Percentiles rank a stretch among this genome's conserved stretches.
Conservation (phyloP, 305 asterid species). For the Fraxinus xanthoxyloides region DNA sequence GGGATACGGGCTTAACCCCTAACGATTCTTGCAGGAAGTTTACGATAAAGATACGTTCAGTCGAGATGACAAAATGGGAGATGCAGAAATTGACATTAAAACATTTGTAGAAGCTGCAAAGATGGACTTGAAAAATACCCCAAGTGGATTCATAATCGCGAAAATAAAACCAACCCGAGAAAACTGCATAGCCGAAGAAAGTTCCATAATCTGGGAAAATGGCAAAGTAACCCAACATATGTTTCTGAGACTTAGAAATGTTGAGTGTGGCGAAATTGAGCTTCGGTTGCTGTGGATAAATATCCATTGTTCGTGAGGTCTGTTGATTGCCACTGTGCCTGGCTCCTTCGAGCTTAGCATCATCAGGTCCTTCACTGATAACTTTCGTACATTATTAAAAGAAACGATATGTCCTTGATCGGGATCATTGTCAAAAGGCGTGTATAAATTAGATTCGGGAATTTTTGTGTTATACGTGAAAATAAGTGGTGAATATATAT, state of each 20-base stretch:
- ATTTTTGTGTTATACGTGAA: background rate
- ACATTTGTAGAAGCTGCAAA: constrained; percentile 25
- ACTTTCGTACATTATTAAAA: background rate
- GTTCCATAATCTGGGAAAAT: constrained; percentile 22
- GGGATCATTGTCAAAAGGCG: background rate
- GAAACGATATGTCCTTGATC: background rate
- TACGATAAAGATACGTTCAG: constrained; percentile 39
- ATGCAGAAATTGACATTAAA: constrained; percentile 30
- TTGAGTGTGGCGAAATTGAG: constrained; percentile 36
- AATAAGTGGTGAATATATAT: background rate
- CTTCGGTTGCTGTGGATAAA: constrained; percentile 26
- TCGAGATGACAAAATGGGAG: constrained; percentile 36
- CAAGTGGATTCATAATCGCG: constrained; percentile 21
- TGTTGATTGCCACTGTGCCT: background rate
- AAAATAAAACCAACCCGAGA: constrained; percentile 22
- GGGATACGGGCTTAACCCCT: background rate
- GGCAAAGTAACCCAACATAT: constrained; percentile 26
- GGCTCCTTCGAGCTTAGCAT: background rate
- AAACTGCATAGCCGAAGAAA: constrained; percentile 33
- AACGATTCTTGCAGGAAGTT: constrained; percentile 27
- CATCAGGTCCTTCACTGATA: background rate
- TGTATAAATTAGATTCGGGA: background rate
- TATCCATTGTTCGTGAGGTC: constrained; percentile 9
- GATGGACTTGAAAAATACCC: background rate
- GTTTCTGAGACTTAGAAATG: constrained; percentile 29